These are phyloP conservation scores for Herpetomonas muscarum DNA, from an alignment of 208 protist genomes.

Conservation along the genomic window DNA sequence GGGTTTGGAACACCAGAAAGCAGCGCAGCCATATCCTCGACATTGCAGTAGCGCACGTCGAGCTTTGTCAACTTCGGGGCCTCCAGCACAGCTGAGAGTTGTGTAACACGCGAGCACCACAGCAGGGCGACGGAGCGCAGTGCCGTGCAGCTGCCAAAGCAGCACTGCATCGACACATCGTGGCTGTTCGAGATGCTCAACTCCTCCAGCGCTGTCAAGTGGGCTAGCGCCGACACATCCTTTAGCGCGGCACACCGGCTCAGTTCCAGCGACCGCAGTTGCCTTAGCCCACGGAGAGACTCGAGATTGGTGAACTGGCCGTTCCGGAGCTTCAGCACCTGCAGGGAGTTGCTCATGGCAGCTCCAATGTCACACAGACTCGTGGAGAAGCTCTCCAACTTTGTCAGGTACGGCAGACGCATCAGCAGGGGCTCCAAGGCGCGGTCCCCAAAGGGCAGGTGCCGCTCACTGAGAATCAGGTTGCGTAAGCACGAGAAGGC, in stretches of 20 bases:
- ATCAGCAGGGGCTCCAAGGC: conserved; percentile 2
- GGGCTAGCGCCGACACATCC: no score
- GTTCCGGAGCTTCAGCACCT: conserved; percentile 14
- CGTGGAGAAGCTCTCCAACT: conserved; percentile 15
- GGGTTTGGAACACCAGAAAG: no score
- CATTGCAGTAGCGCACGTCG: no score
- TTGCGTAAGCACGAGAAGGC: conserved; percentile 16
- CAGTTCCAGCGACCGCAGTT: no score
- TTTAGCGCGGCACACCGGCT: no score
- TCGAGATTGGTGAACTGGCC: conserved; percentile 6
- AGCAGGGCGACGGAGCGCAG: conserved; percentile 12
- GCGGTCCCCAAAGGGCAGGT: background rate
- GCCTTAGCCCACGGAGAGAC: background rate
- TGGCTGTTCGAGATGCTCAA: no score
- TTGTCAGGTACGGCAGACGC: conserved; percentile 11
- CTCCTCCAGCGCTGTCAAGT: no score
- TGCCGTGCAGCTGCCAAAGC: conserved; percentile 7
- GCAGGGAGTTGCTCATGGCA: background rate
- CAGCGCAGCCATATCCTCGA: no score
- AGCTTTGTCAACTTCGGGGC: no score
- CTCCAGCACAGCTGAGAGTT: no score
- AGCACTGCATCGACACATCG: no score
- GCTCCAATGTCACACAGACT: conserved; percentile 2
- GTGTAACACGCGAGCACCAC: conserved; percentile 4
- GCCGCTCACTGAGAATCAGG: conserved; percentile 6